phyloP scores from a whole-genome alignment of 257 asterid species.

The Pogostemon cablin region DNA sequence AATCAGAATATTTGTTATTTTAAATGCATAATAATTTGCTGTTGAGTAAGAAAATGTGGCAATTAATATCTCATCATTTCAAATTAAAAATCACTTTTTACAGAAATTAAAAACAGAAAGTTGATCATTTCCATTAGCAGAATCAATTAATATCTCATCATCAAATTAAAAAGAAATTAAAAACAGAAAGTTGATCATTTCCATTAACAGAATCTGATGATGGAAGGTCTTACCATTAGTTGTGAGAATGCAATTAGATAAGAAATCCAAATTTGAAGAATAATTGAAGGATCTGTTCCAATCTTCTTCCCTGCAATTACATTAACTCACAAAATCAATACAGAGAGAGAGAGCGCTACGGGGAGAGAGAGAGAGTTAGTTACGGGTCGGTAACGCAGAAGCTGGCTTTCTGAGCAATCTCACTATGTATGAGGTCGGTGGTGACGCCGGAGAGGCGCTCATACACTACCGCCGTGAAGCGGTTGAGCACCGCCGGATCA shows the following conservation, averaged over 20 bases:
- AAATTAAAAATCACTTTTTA: no score
- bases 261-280: conserved; percentile 59
- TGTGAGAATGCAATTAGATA: conserved; percentile 55
- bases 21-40: no score
- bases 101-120: no score
- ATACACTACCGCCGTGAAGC: conserved; percentile 48
- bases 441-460: conserved; percentile 52
- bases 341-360: not conserved
- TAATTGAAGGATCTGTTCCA: conserved; percentile 79
- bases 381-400: conserved; percentile 72
- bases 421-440: conserved; percentile 41
- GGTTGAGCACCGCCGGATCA: conserved; percentile 40
- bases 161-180: no score
- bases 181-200: no score
- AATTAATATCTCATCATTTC: no score
- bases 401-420: conserved; percentile 48
- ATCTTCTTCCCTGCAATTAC: conserved; percentile 58
- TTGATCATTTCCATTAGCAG: no score
- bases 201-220: no score
- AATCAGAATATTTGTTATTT: no score
- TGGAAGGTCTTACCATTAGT: conserved; percentile 47
- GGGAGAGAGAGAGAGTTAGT: conserved; percentile 24
- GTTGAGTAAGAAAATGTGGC: no score
- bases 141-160: no score
- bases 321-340: not conserved